Evolutionary conservation across 495 filamentous ascomycete species (phyloP).

Genomic region (Lophiotrema nucula): DNA sequence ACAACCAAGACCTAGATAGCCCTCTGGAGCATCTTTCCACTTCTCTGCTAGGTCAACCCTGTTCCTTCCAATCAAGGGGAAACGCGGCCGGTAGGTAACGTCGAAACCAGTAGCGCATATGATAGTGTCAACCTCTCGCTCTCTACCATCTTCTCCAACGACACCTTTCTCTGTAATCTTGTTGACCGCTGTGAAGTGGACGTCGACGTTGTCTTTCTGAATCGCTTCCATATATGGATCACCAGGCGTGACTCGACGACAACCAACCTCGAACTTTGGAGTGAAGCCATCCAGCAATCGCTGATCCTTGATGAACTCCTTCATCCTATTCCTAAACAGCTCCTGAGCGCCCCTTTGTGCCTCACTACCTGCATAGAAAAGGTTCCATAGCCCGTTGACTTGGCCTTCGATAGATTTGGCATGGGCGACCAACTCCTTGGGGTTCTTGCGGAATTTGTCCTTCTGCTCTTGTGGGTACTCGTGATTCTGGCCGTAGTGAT

Average conservation of each 20-base stretch:
- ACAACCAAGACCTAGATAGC: slow-evolving; percentile 38
- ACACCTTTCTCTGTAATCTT: slow-evolving; percentile 38
- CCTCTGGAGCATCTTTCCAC: slow-evolving; percentile 38
- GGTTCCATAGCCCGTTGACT: slow-evolving; percentile 43
- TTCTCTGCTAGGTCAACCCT: slow-evolving; percentile 39
- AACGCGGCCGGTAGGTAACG: slow-evolving; percentile 39
- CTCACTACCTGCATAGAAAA: slow-evolving; percentile 40
- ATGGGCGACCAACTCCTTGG: slow-evolving; percentile 38
- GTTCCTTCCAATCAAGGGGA: slow-evolving; percentile 39
- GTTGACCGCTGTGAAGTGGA: slow-evolving; percentile 40
- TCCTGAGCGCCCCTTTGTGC: slow-evolving; percentile 36
- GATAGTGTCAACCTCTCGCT: slow-evolving; percentile 41
- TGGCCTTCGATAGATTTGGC: slow-evolving; percentile 44
- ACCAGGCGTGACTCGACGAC: slow-evolving; percentile 41
- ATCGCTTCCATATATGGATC: slow-evolving; percentile 42
- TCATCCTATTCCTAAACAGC: slow-evolving; percentile 39
- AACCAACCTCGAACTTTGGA: slow-evolving; percentile 40
- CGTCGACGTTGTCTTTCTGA: slow-evolving; percentile 42
- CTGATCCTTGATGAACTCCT: slow-evolving; percentile 45
- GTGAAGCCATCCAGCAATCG: slow-evolving; percentile 44
- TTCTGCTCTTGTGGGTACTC: slow-evolving; percentile 39
- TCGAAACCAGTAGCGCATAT: slow-evolving; percentile 45
- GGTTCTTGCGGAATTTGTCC: slow-evolving; percentile 38
- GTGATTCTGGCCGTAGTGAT: slow-evolving; percentile 37
- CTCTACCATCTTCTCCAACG: slow-evolving; percentile 39